Conservation (phyloP, 768 basidiomycete species). For the Termitomyces heimii region DNA sequence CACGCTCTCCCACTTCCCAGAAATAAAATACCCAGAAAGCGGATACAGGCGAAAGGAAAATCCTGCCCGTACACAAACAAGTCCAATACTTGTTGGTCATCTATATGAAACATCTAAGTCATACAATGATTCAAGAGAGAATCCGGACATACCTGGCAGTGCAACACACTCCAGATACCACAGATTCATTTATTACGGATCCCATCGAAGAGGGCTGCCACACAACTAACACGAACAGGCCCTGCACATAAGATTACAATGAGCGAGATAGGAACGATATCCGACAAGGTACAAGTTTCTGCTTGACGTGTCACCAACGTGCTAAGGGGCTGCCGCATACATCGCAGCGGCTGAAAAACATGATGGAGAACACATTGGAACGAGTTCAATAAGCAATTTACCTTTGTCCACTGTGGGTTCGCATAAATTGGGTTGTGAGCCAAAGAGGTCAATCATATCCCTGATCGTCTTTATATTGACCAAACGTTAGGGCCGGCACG, state of each 20-base stretch:
- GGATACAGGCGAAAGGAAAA: not conserved
- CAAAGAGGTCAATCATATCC: not conserved
- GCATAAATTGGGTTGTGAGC: not conserved
- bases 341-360: not conserved
- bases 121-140: not conserved
- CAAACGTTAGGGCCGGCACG: not conserved
- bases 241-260: not conserved
- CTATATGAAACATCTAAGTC: not conserved
- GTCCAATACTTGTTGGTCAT: not conserved
- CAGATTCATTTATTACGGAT: not conserved
- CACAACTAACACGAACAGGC: not conserved
- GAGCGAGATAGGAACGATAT: no score
- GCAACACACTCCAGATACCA: not conserved
- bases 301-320: not conserved
- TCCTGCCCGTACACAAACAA: not conserved
- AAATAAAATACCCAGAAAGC: not conserved
- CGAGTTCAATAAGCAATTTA: not conserved
- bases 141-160: not conserved
- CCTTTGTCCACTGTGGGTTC: not conserved
- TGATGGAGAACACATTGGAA: not conserved
- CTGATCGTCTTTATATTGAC: not conserved
- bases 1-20: not conserved
- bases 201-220: not conserved
- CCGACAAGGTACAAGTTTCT: not conserved
- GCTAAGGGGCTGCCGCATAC: not conserved